A percentile compares a stretch with the other conserved stretches of the same genome.
Conservation (phyloP, 1,284 basidiomycete genomes). For the Earliella scabrosa region DNA sequence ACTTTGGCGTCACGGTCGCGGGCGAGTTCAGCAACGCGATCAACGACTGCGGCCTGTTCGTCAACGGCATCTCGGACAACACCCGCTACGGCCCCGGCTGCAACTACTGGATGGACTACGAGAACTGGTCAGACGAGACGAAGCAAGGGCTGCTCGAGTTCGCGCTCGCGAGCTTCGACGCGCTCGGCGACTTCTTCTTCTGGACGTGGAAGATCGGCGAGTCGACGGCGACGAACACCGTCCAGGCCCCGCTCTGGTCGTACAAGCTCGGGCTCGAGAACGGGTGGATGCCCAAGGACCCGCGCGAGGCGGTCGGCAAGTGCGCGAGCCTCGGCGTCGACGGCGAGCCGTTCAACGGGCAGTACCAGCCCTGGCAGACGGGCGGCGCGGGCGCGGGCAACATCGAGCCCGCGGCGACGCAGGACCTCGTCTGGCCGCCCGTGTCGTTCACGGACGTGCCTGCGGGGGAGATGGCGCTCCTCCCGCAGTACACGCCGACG, state of each 20-base stretch:
- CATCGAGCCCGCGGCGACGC: conserved; percentile 49
- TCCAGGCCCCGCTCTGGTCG: conserved; percentile 79
- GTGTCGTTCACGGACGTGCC: conserved; percentile 46
- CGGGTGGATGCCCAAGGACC: conserved; percentile 85
- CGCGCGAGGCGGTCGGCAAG: conserved; percentile 66
- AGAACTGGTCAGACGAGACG: conserved; percentile 57
- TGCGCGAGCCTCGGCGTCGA: conserved; percentile 61
- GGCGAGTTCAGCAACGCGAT: conserved; percentile 53
- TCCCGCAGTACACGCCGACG: conserved; percentile 77
- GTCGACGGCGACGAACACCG: conserved; percentile 56
- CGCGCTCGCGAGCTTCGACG: conserved; percentile 63
- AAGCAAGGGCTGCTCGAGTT: conserved; percentile 64
- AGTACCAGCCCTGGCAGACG: conserved; percentile 72
- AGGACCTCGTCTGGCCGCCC: conserved; percentile 65
- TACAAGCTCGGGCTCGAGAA: conserved; percentile 79
- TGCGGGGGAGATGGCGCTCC: conserved; percentile 42
- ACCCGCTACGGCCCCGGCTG: conserved; percentile 58
- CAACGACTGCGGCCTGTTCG: conserved; percentile 53
- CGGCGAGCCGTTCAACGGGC: conserved; percentile 53
- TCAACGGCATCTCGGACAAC: conserved; percentile 40
- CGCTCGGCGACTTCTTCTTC: conserved; percentile 65
- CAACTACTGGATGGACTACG: conserved; percentile 59
- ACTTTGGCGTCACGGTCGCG: conserved; percentile 52
- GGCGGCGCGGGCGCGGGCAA: conserved; percentile 76
- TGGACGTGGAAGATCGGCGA: conserved; percentile 84